Base-by-base conservation (phyloP, 805 yeast species). In the Ogataea salicorniae region DNA sequence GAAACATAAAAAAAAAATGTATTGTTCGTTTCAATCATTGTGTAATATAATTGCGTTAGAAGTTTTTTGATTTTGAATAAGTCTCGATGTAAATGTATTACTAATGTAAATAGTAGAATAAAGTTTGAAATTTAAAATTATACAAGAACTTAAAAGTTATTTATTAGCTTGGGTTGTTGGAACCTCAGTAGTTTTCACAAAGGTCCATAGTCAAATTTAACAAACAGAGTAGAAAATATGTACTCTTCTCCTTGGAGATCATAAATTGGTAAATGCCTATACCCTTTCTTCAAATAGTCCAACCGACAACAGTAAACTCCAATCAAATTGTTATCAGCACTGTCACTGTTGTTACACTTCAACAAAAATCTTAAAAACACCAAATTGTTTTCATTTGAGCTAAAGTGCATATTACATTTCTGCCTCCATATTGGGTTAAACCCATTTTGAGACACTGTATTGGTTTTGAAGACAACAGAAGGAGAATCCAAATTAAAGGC, bases 401-500 rank as follows among this genome's bases (percentile, higher is more conserved):
- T 62, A 6, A 72, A 54, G 0, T 57, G 57, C 2, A 83, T 74
- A n/a, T 61, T 52, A 50, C 82, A 74, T 5, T 60, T 62, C 43
- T 76, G 73, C 51, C 83, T 79, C 97, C 97, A 92, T 6, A 75
- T 66, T 0, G 97, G 97, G 59, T 87, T 89, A 67, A 87, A 88
- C 0, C 97, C 97, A 65, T 91, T 90, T 43, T 79, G 81, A 6
- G 63, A 60, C 1, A 84, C 75, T 1, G 55, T 48, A 2, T 61
- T 49, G 0, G 79, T 68, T 34, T 58, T 62, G 47, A 62, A 66
- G 5, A 56, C 46, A 8, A 51, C 60, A 14, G 61, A 48, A 5
- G 64, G 61, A 16, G 44, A 38, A 9, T 39, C 41, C 20, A 46
- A 18, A 37, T 42, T 43, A 18, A 46, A 23, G 9, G 37, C 37